A percentile compares a stretch with the other conserved stretches of the same genome.
Conservation (phyloP, 345 rosid genomes). For the Eucalyptus marginata region DNA sequence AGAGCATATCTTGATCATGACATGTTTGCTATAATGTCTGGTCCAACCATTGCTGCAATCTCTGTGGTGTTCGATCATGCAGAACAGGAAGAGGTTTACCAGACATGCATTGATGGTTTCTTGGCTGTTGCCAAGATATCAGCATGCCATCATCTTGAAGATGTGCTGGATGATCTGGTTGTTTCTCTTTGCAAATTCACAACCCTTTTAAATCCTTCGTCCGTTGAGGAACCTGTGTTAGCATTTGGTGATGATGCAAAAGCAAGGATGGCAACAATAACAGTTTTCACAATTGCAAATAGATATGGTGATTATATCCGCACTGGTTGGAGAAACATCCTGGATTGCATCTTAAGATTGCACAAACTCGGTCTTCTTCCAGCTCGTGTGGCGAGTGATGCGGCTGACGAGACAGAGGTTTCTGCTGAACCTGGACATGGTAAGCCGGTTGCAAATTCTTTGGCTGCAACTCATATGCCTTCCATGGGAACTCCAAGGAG, state of each 20-base stretch:
- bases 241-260: conserved; percentile 95
- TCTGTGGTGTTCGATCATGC: conserved; percentile 99
- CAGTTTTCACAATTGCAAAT: conserved; percentile 96
- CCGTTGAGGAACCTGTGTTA: conserved; percentile 87
- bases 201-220: conserved; percentile 74
- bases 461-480: conserved; percentile 67
- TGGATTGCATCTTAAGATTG: conserved; percentile 87
- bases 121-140: conserved; percentile 95
- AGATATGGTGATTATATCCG: conserved; percentile 89
- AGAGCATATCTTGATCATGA: conserved; percentile 91
- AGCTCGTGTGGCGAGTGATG: conserved; percentile 96
- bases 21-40: conserved; percentile 98
- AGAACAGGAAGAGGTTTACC: conserved; percentile 90
- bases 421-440: conserved; percentile 79
- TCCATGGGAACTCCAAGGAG: conserved; percentile 89
- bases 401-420: conserved; percentile 90
- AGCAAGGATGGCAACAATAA: conserved; percentile 92
- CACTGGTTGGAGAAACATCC: conserved; percentile 96
- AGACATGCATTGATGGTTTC: conserved; percentile 95
- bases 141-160: conserved; percentile 97
- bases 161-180: conserved; percentile 93
- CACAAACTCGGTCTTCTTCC: conserved; percentile 99
- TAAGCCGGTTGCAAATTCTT: conserved; percentile 65
- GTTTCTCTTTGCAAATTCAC: conserved; percentile 97
- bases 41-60: conserved; percentile 98